These are phyloP conservation scores for Paecilomyces fulvus DNA, from an alignment of 2,329 filamentous ascomycete genomes.

Conservation along the genomic window DNA sequence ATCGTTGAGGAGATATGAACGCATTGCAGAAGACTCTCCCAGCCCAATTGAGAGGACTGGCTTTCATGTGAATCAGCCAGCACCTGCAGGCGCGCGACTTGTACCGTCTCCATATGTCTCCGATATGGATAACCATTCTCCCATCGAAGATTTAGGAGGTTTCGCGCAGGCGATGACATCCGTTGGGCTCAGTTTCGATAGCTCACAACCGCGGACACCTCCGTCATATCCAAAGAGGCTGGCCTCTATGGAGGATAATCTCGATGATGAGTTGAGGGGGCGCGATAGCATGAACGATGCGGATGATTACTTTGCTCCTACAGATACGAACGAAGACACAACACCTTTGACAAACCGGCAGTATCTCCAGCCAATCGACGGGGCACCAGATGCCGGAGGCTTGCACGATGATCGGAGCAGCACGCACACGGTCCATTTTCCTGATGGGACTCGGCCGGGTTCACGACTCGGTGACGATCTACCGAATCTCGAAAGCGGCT, in stretches of 20 bases:
- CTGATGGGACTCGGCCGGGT: constrained; percentile 31
- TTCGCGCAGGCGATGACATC: constrained; percentile 36
- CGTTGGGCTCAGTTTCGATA: constrained; percentile 33
- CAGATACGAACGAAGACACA: constrained; percentile 46
- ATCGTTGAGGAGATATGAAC: constrained; percentile 42
- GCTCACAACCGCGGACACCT: constrained; percentile 11
- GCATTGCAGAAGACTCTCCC: constrained; percentile 46
- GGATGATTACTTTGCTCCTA: constrained; percentile 47
- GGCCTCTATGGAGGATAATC: not conserved
- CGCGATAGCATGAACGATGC: constrained; percentile 28
- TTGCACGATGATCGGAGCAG: constrained; percentile 43
- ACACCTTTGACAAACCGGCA: constrained; percentile 50
- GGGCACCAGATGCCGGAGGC: constrained; percentile 34
- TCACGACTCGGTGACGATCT: constrained; percentile 54
- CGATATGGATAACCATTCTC: constrained; percentile 19
- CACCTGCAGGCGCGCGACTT: constrained; percentile 13
- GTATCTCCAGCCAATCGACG: constrained; percentile 50
- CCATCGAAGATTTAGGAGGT: constrained; percentile 28
- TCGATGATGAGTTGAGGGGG: constrained; percentile 7
- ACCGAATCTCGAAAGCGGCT: constrained; percentile 51
- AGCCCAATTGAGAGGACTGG: constrained; percentile 27
- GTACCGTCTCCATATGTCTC: constrained; percentile 10
- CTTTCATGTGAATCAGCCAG: constrained; percentile 14
- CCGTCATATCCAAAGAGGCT: constrained; percentile 3
- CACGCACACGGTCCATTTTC: constrained; percentile 48